Evolutionary conservation across 2,329 filamentous ascomycete genomes (phyloP).

Genomic region (Eutypella sp.): DNA sequence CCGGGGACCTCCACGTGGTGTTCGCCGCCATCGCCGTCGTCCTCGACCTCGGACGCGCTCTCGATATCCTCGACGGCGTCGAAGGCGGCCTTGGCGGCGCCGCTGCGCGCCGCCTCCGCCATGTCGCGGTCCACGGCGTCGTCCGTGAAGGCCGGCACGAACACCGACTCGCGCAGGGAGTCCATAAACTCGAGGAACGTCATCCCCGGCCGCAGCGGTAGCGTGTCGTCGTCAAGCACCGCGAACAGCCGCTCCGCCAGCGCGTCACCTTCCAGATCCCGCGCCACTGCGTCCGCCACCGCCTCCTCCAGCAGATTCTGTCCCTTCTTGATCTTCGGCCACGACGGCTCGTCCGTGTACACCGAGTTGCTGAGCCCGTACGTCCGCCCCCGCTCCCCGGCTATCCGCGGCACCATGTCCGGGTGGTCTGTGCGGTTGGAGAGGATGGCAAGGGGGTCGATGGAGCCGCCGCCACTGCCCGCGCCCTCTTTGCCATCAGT

Average conservation of each 20-base stretch:
- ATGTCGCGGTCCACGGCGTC: conserved; percentile 40
- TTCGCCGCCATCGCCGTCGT: conserved; percentile 31
- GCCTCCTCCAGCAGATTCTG: conserved; percentile 39
- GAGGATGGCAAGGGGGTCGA: conserved; percentile 54
- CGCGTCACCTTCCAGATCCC: conserved; percentile 38
- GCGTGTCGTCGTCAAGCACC: conserved; percentile 52
- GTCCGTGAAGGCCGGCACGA: conserved; percentile 54
- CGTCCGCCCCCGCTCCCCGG: conserved; percentile 43
- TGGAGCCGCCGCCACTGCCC: conserved; percentile 12
- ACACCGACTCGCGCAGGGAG: conserved; percentile 55
- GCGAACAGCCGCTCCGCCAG: conserved; percentile 48
- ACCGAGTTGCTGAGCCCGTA: conserved; percentile 61
- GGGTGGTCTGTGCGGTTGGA: conserved; percentile 54
- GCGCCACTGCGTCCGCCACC: conserved; percentile 35
- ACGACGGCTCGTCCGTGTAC: conserved; percentile 47
- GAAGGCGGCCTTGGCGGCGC: conserved; percentile 32
- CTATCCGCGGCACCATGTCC: conserved; percentile 54
- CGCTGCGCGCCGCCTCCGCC: conserved; percentile 34
- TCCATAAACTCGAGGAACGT: conserved; percentile 51
- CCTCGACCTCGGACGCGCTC: conserved; percentile 32
- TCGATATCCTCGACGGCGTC: conserved; percentile 32
- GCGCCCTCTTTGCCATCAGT: conserved; percentile 8
- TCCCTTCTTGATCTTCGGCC: conserved; percentile 58
- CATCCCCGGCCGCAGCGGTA: conserved; percentile 40
- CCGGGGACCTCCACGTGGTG: conserved; percentile 30